These are phyloP conservation scores for Aspergillus quadrilineatus DNA, from an alignment of 2,329 filamentous ascomycete species.

Conservation along the genomic window DNA sequence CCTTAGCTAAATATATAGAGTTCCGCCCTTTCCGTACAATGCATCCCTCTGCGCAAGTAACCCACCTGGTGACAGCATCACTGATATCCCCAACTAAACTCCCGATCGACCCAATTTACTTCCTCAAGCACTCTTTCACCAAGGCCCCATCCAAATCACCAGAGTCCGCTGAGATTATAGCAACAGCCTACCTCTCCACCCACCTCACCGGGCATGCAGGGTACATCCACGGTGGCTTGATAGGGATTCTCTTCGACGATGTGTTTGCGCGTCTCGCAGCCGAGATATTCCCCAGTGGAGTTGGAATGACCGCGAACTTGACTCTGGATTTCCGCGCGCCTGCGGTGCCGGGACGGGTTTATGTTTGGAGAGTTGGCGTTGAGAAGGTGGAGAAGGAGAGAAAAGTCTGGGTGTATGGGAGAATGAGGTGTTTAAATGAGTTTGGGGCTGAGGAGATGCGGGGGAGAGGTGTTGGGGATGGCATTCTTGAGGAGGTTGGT, in stretches of 20 bases:
- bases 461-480: not conserved
- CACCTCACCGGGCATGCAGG: not conserved
- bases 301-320: conserved; percentile 3
- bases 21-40: not conserved
- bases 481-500: not conserved
- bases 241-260: conserved; percentile 2
- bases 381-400: not conserved
- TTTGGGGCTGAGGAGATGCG: not conserved
- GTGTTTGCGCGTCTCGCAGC: not conserved
- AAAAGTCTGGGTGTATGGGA: not conserved
- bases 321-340: conserved; percentile 1
- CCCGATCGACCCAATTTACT: not conserved
- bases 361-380: not conserved
- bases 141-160: not conserved
- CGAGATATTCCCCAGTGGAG: not conserved
- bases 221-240: not conserved
- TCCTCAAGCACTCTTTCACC: not conserved
- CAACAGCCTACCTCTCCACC: not conserved
- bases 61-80: not conserved
- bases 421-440: conserved; percentile 4
- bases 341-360: not conserved
- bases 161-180: not conserved
- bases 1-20: not conserved
- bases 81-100: not conserved
- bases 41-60: not conserved